Evolutionary conservation across 345 rosid species (phyloP).

Genomic region (Brassica carinata): DNA sequence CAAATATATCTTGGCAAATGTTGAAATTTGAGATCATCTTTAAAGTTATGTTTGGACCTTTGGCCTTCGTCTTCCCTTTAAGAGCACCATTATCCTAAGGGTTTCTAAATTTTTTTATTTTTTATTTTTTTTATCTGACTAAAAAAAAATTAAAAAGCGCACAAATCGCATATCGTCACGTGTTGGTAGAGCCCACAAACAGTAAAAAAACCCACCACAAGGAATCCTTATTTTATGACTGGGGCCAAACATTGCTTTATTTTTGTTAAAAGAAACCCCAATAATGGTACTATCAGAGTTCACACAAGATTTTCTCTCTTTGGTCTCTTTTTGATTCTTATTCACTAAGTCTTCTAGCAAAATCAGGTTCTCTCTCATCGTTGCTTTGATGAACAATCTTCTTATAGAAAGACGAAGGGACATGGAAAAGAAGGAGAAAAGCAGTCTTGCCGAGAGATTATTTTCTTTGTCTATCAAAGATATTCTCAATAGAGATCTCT

Average conservation of each 20-base stretch:
- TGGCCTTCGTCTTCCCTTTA: neutral
- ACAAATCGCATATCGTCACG: too few species aligned
- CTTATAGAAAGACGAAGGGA: neutral
- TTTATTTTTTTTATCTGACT: too few species aligned
- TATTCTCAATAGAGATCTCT: constrained; percentile 40
- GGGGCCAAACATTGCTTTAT: too few species aligned
- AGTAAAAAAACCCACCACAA: too few species aligned
- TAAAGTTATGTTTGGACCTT: neutral
- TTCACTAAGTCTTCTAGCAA: neutral
- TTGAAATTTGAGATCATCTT: neutral
- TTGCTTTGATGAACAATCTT: neutral
- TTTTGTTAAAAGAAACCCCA: too few species aligned
- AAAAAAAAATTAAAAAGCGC: too few species aligned
- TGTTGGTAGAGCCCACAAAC: too few species aligned
- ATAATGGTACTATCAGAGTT: too few species aligned
- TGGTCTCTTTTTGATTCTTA: neutral
- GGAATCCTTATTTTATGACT: too few species aligned
- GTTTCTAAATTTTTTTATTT: too few species aligned
- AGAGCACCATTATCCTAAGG: too few species aligned
- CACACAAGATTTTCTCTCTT: neutral
- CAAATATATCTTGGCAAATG: neutral
- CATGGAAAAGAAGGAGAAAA: constrained; percentile 1
- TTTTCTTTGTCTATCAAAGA: constrained; percentile 47
- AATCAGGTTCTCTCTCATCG: too few species aligned
- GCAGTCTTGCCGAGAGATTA: constrained; percentile 11